phyloP scores from a whole-genome alignment of 2,329 filamentous ascomycete genomes.

The Sordariomycetes sp. region DNA sequence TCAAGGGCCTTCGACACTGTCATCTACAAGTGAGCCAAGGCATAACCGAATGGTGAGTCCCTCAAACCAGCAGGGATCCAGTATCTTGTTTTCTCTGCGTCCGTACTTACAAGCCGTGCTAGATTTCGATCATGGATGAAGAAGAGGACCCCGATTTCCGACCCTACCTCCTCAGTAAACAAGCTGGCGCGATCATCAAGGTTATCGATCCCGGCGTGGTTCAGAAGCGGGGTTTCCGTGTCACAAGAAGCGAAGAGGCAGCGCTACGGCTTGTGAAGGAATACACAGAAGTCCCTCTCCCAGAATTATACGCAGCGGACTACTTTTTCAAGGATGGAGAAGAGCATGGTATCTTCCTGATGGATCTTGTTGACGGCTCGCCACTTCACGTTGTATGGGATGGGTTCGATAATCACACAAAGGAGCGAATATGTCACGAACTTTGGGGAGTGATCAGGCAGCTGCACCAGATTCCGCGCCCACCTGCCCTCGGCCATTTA shows the following conservation, averaged over 20 bases:
- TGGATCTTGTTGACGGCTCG: neutral
- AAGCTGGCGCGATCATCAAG: neutral
- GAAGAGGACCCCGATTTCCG: neutral
- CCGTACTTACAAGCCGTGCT: neutral
- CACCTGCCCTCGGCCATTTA: neutral
- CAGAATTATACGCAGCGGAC: neutral
- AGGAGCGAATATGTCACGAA: neutral
- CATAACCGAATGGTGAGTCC: neutral
- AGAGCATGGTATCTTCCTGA: neutral
- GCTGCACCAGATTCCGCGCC: neutral
- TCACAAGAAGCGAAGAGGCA: neutral
- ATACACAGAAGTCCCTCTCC: neutral
- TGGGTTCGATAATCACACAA: neutral
- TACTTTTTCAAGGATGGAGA: neutral
- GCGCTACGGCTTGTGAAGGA: neutral
- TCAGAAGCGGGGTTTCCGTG: too few relatives aligned
- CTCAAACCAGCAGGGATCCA: neutral
- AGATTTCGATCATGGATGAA: neutral
- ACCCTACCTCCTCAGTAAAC: neutral
- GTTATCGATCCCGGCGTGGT: neutral
- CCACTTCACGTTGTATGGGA: neutral
- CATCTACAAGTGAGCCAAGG: neutral
- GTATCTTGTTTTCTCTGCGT: neutral
- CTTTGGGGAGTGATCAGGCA: neutral
- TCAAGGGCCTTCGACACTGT: neutral